phyloP scores from a whole-genome alignment of 2,329 filamentous ascomycete species.

The Pestalotiopsis sp. region DNA sequence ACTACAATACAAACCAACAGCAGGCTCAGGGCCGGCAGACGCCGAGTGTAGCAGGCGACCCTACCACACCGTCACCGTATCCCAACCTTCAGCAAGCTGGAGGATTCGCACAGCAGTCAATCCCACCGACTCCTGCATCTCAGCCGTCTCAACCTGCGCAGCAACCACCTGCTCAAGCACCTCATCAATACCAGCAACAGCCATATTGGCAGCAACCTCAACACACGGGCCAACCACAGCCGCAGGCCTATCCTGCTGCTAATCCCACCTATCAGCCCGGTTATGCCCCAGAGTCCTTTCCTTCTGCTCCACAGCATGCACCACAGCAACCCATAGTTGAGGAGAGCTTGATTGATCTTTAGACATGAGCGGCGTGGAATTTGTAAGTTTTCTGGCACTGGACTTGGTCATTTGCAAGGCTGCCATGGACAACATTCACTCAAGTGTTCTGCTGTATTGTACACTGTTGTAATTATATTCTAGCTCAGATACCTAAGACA shows the following conservation, averaged over 20 bases:
- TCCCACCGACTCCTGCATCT: slow-evolving; percentile 39
- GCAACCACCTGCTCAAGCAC: slow-evolving; percentile 22
- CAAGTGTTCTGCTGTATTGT: neutral
- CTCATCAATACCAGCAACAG: slow-evolving; percentile 40
- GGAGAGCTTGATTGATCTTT: slow-evolving; percentile 82
- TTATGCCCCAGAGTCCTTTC: slow-evolving; percentile 65
- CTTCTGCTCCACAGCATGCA: slow-evolving; percentile 65
- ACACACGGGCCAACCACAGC: slow-evolving; percentile 42
- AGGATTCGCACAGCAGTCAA: slow-evolving; percentile 47
- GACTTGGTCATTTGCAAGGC: neutral
- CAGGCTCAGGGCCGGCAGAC: slow-evolving; percentile 35
- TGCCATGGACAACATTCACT: neutral
- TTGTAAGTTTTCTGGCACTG: neutral
- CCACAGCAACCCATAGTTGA: slow-evolving; percentile 64
- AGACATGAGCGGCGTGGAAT: slow-evolving; percentile 6
- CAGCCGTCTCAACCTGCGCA: slow-evolving; percentile 29
- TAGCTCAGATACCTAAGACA: slow-evolving; percentile 2
- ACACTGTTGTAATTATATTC: slow-evolving; percentile 7
- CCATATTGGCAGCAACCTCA: slow-evolving; percentile 54
- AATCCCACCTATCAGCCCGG: slow-evolving; percentile 42
- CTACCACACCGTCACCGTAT: slow-evolving; percentile 50
- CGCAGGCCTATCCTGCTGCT: slow-evolving; percentile 36
- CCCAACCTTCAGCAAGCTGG: slow-evolving; percentile 51
- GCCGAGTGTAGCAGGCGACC: slow-evolving; percentile 44
- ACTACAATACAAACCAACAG: slow-evolving; percentile 57